Conservation (phyloP, 176 grass and related monocot genomes). For the Microstegium vimineum region DNA sequence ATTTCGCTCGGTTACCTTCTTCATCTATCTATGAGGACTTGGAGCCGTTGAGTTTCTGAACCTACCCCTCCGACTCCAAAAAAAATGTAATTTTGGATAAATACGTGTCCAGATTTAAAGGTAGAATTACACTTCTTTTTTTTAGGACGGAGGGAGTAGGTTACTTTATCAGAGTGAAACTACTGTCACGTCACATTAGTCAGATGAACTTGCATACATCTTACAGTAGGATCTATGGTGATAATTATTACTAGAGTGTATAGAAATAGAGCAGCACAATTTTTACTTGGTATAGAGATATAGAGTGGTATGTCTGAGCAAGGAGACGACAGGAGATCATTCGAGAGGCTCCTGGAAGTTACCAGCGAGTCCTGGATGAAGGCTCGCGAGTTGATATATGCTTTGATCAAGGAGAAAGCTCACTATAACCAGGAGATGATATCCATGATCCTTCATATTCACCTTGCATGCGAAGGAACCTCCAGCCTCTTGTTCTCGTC, state of each 20-base stretch:
- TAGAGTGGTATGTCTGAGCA: not conserved
- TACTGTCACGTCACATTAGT: not conserved
- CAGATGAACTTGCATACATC: not conserved
- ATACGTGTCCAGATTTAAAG: no score
- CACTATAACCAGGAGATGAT: not conserved
- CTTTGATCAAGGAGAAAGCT: not conserved
- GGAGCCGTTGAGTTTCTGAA: not conserved
- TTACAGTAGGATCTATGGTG: not conserved
- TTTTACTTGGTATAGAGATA: not conserved
- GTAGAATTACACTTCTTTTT: no score
- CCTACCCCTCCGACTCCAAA: no score
- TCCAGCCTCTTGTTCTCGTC: not conserved
- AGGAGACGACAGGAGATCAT: not conserved
- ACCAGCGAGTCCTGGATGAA: no score
- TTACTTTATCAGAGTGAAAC: not conserved
- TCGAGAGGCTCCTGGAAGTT: not conserved
- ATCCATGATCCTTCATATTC: not conserved
- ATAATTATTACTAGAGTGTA: not conserved
- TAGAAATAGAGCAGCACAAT: conserved; percentile 13
- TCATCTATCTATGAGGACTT: conserved; percentile 41
- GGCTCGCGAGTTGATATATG: no score
- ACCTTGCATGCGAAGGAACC: not conserved
- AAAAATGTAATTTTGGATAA: no score
- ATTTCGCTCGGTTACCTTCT: conserved; percentile 64
- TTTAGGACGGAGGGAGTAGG: no score